Evolutionary conservation across 2,329 filamentous ascomycete species (phyloP).

Genomic region (Colletotrichum liriopes): DNA sequence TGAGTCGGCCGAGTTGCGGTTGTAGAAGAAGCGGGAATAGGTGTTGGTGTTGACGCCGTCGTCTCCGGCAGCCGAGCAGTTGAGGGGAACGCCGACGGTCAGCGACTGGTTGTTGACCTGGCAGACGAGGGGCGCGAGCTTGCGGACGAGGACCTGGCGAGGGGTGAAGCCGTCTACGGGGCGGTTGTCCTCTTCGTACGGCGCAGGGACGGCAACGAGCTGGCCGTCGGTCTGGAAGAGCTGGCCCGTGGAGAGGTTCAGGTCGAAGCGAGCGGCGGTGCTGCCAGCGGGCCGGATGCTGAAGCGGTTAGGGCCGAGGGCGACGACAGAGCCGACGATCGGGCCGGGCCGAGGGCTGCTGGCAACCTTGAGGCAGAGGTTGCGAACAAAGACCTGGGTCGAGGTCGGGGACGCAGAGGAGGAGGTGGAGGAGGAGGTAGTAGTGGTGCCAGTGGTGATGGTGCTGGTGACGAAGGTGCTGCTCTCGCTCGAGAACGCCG

Average conservation of each 20-base stretch:
- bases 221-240: conserved; percentile 26
- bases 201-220: conserved; percentile 24
- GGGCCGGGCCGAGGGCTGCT: not conserved
- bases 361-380: conserved; percentile 37
- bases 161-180: conserved; percentile 31
- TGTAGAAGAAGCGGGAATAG: conserved; percentile 31
- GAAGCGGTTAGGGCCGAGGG: conserved; percentile 30
- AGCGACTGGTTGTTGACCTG: not conserved
- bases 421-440: not conserved
- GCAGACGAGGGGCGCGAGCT: conserved; percentile 35
- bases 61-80: conserved; percentile 32
- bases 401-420: conserved; percentile 19
- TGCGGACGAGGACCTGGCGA: conserved; percentile 27
- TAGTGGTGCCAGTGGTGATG: not conserved
- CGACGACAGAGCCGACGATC: conserved; percentile 1
- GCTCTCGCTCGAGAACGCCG: not conserved
- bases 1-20: conserved; percentile 20
- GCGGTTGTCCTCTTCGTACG: conserved; percentile 22
- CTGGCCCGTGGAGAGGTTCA: conserved; percentile 35
- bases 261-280: conserved; percentile 25
- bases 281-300: not conserved
- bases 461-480: conserved; percentile 2
- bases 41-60: conserved; percentile 25
- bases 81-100: conserved; percentile 28
- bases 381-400: conserved; percentile 16